Percentiles rank a stretch among this genome's conserved stretches.
Conservation (phyloP, 805 yeast species). For the Komagataella populi region DNA sequence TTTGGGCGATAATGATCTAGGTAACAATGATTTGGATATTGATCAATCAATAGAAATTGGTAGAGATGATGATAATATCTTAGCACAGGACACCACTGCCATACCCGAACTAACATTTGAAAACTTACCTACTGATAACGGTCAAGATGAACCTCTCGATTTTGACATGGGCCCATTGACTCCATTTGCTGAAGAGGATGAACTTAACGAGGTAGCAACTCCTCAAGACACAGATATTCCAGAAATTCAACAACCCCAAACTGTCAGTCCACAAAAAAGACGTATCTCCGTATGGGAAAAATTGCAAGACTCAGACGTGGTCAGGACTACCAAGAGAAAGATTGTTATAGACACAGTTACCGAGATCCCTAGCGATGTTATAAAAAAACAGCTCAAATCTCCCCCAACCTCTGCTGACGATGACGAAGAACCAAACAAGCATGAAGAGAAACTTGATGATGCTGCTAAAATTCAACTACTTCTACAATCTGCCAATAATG, state of each 20-base stretch:
- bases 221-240: constrained; percentile 1
- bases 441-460: neutral
- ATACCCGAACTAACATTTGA: constrained; percentile 15
- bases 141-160: constrained; percentile 3
- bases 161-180: constrained; percentile 1
- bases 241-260: neutral
- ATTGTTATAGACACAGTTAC: constrained; percentile 29
- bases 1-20: constrained; percentile 11
- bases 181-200: constrained; percentile 1
- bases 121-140: constrained; percentile 6
- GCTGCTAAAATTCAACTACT: neutral
- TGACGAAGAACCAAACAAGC: constrained; percentile 3
- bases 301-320: constrained; percentile 23
- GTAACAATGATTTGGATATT: constrained; percentile 5
- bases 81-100: neutral
- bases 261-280: neutral
- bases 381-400: constrained; percentile 14
- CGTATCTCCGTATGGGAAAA: constrained; percentile 9
- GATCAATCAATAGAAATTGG: constrained; percentile 42
- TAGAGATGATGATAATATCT: constrained; percentile 17
- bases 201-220: constrained; percentile 5
- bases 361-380: constrained; percentile 27
- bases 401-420: constrained; percentile 1
- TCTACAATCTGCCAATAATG: neutral
- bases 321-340: constrained; percentile 32